A percentile compares a stretch with the other conserved stretches of the same genome.
phyloP scores from a whole-genome alignment of 768 basidiomycete genomes.

The Aureoboletus auriporus region DNA sequence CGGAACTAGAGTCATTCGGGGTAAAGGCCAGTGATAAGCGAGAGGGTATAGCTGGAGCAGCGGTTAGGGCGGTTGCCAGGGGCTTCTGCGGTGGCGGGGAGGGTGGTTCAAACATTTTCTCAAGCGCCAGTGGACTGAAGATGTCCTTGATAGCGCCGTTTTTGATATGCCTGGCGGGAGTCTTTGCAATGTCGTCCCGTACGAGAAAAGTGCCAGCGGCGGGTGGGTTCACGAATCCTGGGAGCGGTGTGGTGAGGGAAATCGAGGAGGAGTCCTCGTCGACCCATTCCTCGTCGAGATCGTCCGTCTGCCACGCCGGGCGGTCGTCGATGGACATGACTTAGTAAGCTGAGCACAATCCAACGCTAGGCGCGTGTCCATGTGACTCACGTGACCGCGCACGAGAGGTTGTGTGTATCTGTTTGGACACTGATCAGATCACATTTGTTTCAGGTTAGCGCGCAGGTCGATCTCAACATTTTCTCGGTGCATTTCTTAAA shows the following conservation, averaged over 20 bases:
- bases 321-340: constrained; percentile 18
- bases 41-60: constrained; percentile 32
- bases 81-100: constrained; percentile 55
- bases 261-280: constrained; percentile 48
- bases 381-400: constrained; percentile 28
- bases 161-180: constrained; percentile 47
- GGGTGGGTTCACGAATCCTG: constrained; percentile 44
- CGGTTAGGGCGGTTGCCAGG: constrained; percentile 17
- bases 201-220: constrained; percentile 70
- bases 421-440: too few species aligned
- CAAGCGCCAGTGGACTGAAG: constrained; percentile 83
- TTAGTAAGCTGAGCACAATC: too few species aligned
- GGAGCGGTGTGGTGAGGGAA: constrained; percentile 57
- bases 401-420: too few species aligned
- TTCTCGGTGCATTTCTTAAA: constrained; percentile 6
- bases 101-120: constrained; percentile 92
- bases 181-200: constrained; percentile 68
- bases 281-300: constrained; percentile 90
- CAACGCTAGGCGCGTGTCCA: constrained; percentile 1
- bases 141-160: constrained; percentile 71
- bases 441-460: constrained; percentile 14
- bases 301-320: constrained; percentile 86
- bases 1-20: constrained; percentile 26
- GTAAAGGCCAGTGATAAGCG: constrained; percentile 36
- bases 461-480: background rate